A percentile compares a stretch with the other conserved stretches of the same genome.
Conservation (phyloP, 2,329 filamentous ascomycete species). For the Cladosporium oxysporum region DNA sequence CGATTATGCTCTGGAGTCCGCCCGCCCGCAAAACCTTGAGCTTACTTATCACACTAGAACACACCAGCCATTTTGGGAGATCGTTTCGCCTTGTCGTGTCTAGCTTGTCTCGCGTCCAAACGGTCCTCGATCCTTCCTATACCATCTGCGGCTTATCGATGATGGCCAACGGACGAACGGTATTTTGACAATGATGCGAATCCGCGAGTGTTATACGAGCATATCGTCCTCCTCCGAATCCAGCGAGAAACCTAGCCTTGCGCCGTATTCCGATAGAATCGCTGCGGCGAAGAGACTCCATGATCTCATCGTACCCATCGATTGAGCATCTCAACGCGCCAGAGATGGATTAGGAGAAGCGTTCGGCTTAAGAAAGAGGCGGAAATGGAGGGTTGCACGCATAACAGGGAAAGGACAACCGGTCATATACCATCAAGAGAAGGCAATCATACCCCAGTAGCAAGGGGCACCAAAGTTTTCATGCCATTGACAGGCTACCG, state of each 20-base stretch:
- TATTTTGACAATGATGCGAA: not conserved
- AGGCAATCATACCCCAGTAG: not conserved
- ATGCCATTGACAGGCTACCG: not conserved
- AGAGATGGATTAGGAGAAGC: not conserved
- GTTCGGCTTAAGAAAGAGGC: not conserved
- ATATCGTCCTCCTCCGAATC: not conserved
- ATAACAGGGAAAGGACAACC: not conserved
- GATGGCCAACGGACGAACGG: not conserved
- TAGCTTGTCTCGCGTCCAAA: not conserved
- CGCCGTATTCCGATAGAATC: not conserved
- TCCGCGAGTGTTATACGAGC: not conserved
- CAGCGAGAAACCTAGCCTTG: not conserved
- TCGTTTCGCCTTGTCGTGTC: not conserved
- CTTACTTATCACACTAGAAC: not conserved
- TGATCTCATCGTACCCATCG: not conserved
- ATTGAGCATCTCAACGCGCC: not conserved
- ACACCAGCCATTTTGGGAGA: not conserved
- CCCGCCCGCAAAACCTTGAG: constrained; percentile 3
- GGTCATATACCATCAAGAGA: not conserved
- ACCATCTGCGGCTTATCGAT: not conserved
- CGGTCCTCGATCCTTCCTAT: not conserved
- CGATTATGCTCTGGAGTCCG: not conserved
- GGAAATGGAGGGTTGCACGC: not conserved
- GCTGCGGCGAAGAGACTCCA: not conserved
- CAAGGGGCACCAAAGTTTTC: not conserved